Evolutionary conservation across 2,329 filamentous ascomycete genomes (phyloP).

Genomic region (Colletotrichum orbiculare): DNA sequence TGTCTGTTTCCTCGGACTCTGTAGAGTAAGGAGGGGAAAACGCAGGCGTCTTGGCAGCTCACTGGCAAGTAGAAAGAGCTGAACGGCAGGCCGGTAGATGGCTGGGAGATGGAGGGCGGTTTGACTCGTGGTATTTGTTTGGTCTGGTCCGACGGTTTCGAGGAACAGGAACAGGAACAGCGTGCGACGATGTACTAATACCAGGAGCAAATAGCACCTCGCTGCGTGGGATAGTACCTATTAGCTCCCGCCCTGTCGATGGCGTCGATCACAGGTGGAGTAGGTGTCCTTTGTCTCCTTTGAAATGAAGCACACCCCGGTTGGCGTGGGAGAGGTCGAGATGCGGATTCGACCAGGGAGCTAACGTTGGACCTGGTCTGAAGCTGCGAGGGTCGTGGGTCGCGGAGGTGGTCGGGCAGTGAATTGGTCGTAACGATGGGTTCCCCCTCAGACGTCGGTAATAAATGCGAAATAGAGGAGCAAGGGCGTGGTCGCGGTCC

Average conservation of each 20-base stretch:
- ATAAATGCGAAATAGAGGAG: constrained; percentile 36
- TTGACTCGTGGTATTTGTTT: constrained; percentile 33
- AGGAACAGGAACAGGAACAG: constrained; percentile 9
- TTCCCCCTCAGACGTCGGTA: constrained; percentile 29
- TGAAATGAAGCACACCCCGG: constrained; percentile 29
- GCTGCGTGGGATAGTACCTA: not conserved
- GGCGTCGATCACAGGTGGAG: constrained; percentile 34
- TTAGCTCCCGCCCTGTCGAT: constrained; percentile 29
- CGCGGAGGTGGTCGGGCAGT: constrained; percentile 30
- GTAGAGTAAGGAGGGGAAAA: not conserved
- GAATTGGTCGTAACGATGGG: constrained; percentile 1
- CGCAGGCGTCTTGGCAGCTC: constrained; percentile 7
- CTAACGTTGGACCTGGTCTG: constrained; percentile 15
- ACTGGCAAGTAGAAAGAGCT: constrained; percentile 7
- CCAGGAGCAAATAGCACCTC: constrained; percentile 6
- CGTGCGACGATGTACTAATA: constrained; percentile 31
- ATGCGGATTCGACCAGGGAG: constrained; percentile 14
- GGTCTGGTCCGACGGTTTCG: constrained; percentile 17
- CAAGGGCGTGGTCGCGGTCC: constrained; percentile 23
- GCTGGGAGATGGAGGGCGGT: constrained; percentile 13
- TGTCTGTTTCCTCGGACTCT: not conserved
- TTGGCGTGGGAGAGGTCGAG: constrained; percentile 26
- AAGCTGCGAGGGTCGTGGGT: constrained; percentile 9
- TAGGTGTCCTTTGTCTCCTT: constrained; percentile 35
- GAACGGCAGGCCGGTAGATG: not conserved